phyloP scores from a whole-genome alignment of 345 rosid genomes.

The Lepidium sativum region DNA sequence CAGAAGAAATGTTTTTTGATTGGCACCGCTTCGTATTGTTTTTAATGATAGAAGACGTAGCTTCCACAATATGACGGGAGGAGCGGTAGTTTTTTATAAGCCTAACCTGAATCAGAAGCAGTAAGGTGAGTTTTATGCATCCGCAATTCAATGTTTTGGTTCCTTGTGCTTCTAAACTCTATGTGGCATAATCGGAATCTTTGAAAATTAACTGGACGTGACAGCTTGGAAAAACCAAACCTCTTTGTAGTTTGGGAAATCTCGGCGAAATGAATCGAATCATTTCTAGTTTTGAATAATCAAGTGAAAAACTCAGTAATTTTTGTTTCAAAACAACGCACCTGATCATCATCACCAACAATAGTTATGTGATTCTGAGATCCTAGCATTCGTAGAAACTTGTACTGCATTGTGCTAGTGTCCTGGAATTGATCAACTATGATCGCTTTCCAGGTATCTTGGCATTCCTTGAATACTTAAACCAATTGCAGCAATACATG shows the following conservation, averaged over 20 bases:
- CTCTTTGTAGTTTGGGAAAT: conserved; percentile 77
- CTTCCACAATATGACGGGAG: conserved; percentile 82
- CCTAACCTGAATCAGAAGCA: conserved; percentile 45
- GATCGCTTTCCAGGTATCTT: conserved; percentile 74
- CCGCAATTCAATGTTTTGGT: not conserved
- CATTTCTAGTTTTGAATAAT: conserved; percentile 15
- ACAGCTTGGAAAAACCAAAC: conserved; percentile 25
- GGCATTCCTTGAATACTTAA: conserved; percentile 62
- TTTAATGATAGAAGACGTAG: conserved; percentile 74
- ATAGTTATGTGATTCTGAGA: conserved; percentile 68
- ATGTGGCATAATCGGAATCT: not conserved
- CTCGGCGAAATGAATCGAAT: conserved; percentile 79
- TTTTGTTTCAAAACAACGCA: conserved; percentile 8
- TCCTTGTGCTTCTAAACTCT: not conserved
- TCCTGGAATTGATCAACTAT: conserved; percentile 95
- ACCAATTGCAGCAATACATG: conserved; percentile 13
- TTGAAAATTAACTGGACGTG: not conserved
- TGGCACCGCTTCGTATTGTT: conserved; percentile 60
- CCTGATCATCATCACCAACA: conserved; percentile 99
- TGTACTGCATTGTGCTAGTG: conserved; percentile 87
- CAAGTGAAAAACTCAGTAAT: not conserved
- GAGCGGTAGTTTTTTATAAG: conserved; percentile 81
- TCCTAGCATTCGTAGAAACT: conserved; percentile 56
- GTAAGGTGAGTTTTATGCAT: not conserved
- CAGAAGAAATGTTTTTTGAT: conserved; percentile 59